These are phyloP conservation scores for Breviolum minutum DNA, from an alignment of 73 alveolate genomes.

Conservation along the genomic window DNA sequence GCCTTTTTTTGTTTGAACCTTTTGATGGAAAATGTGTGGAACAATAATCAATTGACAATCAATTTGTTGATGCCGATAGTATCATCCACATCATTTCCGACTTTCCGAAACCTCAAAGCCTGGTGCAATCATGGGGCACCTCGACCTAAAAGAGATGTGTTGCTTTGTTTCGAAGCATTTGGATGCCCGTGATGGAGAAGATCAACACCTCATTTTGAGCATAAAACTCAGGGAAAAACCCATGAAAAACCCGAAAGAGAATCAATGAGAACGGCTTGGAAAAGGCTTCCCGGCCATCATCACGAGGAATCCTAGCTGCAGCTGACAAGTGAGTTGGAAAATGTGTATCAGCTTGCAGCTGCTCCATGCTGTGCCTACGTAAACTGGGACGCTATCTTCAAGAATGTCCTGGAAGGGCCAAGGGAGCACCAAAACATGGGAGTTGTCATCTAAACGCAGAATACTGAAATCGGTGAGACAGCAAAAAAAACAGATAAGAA, in stretches of 20 bases:
- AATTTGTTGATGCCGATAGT: too few relatives aligned
- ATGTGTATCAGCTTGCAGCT: too few relatives aligned
- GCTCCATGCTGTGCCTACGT: not conserved
- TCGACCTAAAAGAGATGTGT: conserved; percentile 34
- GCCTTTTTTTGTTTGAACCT: too few relatives aligned
- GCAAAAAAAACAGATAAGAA: too few relatives aligned
- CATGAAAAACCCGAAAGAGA: too few relatives aligned
- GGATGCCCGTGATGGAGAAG: conserved; percentile 79
- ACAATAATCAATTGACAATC: too few relatives aligned
- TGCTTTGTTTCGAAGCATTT: conserved; percentile 67
- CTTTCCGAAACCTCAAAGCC: too few relatives aligned
- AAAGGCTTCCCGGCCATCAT: conserved; percentile 1
- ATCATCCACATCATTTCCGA: too few relatives aligned
- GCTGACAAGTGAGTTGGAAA: not conserved
- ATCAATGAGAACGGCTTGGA: too few relatives aligned
- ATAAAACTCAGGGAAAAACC: not conserved
- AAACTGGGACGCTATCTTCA: conserved; percentile 45
- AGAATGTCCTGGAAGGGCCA: conserved; percentile 29
- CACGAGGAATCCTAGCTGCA: not conserved
- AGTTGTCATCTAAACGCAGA: too few relatives aligned
- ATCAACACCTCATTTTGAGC: not conserved
- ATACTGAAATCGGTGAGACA: too few relatives aligned
- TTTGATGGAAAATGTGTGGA: too few relatives aligned
- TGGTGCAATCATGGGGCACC: not conserved
- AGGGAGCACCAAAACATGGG: not conserved